Evolutionary conservation across 140 eudicot genomes (phyloP).

Genomic region (Erigeron philadelphicus): DNA sequence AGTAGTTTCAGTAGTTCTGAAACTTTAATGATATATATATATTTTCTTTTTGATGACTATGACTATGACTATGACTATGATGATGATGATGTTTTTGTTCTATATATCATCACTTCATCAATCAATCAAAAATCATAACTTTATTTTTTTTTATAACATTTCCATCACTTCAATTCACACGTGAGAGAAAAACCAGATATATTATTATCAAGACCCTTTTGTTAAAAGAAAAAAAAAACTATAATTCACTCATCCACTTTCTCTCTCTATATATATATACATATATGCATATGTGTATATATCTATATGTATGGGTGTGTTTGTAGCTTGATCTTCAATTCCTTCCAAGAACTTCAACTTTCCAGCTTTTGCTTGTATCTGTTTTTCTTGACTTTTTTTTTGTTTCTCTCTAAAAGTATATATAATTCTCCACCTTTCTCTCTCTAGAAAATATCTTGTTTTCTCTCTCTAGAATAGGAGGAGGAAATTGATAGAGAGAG

Average conservation of each 20-base stretch:
- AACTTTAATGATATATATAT: slow-evolving; percentile 14
- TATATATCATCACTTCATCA: slow-evolving; percentile 24
- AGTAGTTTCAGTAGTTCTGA: slow-evolving; percentile 10
- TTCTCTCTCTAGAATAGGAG: slow-evolving; percentile 25
- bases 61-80: slow-evolving; percentile 13
- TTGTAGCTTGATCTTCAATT: slow-evolving; percentile 17
- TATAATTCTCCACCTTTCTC: slow-evolving; percentile 22
- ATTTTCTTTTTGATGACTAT: background rate
- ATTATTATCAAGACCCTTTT: slow-evolving; percentile 23
- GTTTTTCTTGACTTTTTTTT: slow-evolving; percentile 14
- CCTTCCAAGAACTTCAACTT: slow-evolving; percentile 27
- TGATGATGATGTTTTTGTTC: slow-evolving; percentile 20
- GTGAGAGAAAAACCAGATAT: slow-evolving; percentile 35
- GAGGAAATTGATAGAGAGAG: background rate
- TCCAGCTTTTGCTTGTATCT: background rate
- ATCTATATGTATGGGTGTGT: slow-evolving; percentile 2
- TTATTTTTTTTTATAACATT: slow-evolving; percentile 19
- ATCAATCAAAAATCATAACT: slow-evolving; percentile 31
- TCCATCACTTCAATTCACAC: slow-evolving; percentile 51
- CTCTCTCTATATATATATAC: slow-evolving; percentile 20
- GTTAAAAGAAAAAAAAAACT: slow-evolving; percentile 5
- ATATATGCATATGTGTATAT: background rate
- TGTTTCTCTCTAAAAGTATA: slow-evolving; percentile 20
- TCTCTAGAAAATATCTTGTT: slow-evolving; percentile 20
- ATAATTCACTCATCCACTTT: slow-evolving; percentile 13